Conservation (phyloP, 495 filamentous ascomycete species). For the Penicillium lividum region DNA sequence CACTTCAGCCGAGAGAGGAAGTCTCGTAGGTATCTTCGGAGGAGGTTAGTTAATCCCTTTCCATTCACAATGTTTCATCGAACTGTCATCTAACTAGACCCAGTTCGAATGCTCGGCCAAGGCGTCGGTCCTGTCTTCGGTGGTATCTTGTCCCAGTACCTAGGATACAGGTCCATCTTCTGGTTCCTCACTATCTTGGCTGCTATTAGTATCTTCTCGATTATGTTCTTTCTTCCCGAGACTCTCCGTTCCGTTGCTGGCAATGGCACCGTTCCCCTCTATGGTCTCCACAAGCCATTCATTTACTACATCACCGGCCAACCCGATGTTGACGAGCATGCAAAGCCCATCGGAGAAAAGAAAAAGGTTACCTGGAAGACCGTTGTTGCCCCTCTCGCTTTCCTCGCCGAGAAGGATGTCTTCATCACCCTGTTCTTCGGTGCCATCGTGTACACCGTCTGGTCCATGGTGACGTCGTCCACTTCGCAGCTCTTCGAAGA, state of each 20-base stretch:
- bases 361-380: slow-evolving; percentile 38
- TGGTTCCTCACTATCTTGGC: slow-evolving; percentile 68
- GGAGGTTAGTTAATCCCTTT: slow-evolving; percentile 27
- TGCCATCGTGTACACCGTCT: slow-evolving; percentile 50
- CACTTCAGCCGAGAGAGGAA: slow-evolving; percentile 38
- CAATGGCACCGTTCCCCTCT: slow-evolving; percentile 55
- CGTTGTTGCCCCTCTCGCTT: slow-evolving; percentile 38
- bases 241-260: slow-evolving; percentile 72
- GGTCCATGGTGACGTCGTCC: slow-evolving; percentile 54
- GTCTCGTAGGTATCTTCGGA: slow-evolving; percentile 42
- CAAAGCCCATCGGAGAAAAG: slow-evolving; percentile 19
- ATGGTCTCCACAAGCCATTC: slow-evolving; percentile 40
- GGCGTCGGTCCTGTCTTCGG: slow-evolving; percentile 66
- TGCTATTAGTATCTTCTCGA: slow-evolving; percentile 48
- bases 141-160: slow-evolving; percentile 61
- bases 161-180: slow-evolving; percentile 71
- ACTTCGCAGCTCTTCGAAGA: slow-evolving; percentile 43
- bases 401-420: slow-evolving; percentile 47
- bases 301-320: slow-evolving; percentile 39
- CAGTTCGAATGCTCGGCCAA: slow-evolving; percentile 51
- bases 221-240: slow-evolving; percentile 63
- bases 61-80: not conserved
- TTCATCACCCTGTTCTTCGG: slow-evolving; percentile 47
- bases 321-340: slow-evolving; percentile 21
- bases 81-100: slow-evolving; percentile 3